Evolutionary conservation across 805 yeast species (phyloP), one percentile per base, ranked within the genome.

Genomic region (Kuraishia floccosa): DNA sequence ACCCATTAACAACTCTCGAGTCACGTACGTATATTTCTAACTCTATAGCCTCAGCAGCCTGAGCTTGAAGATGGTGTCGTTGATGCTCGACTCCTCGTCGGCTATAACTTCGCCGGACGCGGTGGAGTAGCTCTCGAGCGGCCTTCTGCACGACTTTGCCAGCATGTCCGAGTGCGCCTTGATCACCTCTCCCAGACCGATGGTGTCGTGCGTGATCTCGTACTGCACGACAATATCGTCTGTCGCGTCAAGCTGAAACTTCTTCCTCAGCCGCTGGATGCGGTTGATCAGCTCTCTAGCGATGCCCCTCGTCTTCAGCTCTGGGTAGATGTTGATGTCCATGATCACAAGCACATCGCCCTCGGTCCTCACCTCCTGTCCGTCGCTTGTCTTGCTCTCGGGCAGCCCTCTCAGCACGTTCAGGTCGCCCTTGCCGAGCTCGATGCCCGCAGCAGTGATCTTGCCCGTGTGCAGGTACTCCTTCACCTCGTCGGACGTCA

Each of bases 211-310:
- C 41, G 74, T 69, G 37, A 86, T 52, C 40, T 72, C 61, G 58
- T 83, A 83, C 58, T 89, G 86, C 37, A 91, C 95, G 40, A 72
- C 56, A 31, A 91, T 93, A 44, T 91, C 98, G 53, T 91, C 98
- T 27, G 96, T 89, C 39, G 94, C 87, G 51, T 82, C 82, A 50
- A 91, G 68, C 21, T 95, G 94, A 40, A 83, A 86, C 71, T 87
- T 86, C 79, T 91, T 91, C 63, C 99, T 81, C 52, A 87, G 73
- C 58, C 95, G 80, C 69, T 91, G 99, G 43, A 91, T 85, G 61
- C 98, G 86, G 72, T 91, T 91, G 50, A 91, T 73, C 51, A 91
- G 69, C 59, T 91, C 97, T 66, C 99, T 84, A 5, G 96, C 95
- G 46, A 83, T 67, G 56, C 97, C 97, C 64, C 91, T 97, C 30